phyloP scores from a whole-genome alignment of 2,329 filamentous ascomycete species.

The Nannizziopsis arthrosporioides region DNA sequence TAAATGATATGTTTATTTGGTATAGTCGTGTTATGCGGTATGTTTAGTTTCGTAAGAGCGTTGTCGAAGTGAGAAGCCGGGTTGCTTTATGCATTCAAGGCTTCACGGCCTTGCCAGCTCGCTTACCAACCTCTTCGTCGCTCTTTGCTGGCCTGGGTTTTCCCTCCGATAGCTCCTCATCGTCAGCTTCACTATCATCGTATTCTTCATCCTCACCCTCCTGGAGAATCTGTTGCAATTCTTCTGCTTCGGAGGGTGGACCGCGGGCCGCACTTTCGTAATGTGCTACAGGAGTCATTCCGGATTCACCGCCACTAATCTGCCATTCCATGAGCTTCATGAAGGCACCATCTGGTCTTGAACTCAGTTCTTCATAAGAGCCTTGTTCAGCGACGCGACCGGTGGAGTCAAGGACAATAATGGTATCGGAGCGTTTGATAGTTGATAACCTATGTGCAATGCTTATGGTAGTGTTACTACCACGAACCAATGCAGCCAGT shows the following conservation, averaged over 20 bases:
- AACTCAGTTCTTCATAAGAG: slow-evolving; percentile 64
- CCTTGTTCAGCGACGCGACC: slow-evolving; percentile 87
- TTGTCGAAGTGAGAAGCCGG: no score
- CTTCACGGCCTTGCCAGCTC: slow-evolving; percentile 6
- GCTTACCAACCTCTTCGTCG: slow-evolving; percentile 7
- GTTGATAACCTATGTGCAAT: slow-evolving; percentile 93
- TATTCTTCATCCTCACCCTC: slow-evolving; percentile 27
- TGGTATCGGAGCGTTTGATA: slow-evolving; percentile 88
- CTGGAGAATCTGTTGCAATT: slow-evolving; percentile 38
- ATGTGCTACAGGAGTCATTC: slow-evolving; percentile 16
- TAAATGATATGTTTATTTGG: no score
- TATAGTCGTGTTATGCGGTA: no score
- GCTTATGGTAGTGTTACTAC: slow-evolving; percentile 90
- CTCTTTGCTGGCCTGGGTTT: slow-evolving; percentile 1
- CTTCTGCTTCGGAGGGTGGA: slow-evolving; percentile 39
- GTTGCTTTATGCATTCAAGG: background rate
- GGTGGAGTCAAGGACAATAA: slow-evolving; percentile 79
- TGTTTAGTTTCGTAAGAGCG: no score
- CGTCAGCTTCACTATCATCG: slow-evolving; percentile 20
- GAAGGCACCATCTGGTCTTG: slow-evolving; percentile 68
- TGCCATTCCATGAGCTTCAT: slow-evolving; percentile 98
- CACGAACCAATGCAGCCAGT: slow-evolving; percentile 64
- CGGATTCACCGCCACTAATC: slow-evolving; percentile 66
- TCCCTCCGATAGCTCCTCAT: slow-evolving; percentile 1
- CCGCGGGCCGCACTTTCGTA: slow-evolving; percentile 17